Evolutionary conservation across 2,329 filamentous ascomycete genomes (phyloP).

Genomic region (Hypocrella siamensis): DNA sequence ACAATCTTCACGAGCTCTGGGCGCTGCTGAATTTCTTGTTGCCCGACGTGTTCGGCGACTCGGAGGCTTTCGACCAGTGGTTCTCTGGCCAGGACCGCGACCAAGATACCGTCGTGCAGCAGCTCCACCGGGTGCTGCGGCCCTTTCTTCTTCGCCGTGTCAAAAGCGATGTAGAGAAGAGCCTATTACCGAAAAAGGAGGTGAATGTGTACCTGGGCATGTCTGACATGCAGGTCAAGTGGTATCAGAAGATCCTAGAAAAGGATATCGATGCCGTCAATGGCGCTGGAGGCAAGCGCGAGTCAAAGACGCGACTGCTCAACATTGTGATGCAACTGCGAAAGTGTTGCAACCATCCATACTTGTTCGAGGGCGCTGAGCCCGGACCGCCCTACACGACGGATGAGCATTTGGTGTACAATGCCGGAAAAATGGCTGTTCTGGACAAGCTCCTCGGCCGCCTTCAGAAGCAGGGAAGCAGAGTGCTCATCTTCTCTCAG

Average conservation of each 20-base stretch:
- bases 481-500: conserved; percentile 97
- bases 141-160: conserved; percentile 92
- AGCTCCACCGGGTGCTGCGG: conserved; percentile 81
- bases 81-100: conserved; percentile 83
- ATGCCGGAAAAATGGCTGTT: conserved; percentile 94
- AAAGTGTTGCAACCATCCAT: conserved; percentile 98
- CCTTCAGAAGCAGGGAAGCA: conserved; percentile 72
- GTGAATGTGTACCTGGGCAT: conserved; percentile 94
- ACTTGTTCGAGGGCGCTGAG: conserved; percentile 93
- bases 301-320: conserved; percentile 89
- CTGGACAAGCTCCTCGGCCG: conserved; percentile 80
- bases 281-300: conserved; percentile 85
- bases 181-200: conserved; percentile 91
- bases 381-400: conserved; percentile 96
- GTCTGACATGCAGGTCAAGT: conserved; percentile 98
- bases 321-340: conserved; percentile 99
- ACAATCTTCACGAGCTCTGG: conserved; percentile 97
- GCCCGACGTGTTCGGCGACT: conserved; percentile 95
- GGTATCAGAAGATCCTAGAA: conserved; percentile 97
- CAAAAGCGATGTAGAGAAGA: conserved; percentile 97
- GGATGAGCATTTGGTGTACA: conserved; percentile 86
- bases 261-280: conserved; percentile 99
- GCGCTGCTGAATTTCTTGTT: conserved; percentile 91
- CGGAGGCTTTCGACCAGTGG: conserved; percentile 96
- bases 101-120: conserved; percentile 89